Conservation (phyloP, 345 rosid species). For the Litchi chinensis region DNA sequence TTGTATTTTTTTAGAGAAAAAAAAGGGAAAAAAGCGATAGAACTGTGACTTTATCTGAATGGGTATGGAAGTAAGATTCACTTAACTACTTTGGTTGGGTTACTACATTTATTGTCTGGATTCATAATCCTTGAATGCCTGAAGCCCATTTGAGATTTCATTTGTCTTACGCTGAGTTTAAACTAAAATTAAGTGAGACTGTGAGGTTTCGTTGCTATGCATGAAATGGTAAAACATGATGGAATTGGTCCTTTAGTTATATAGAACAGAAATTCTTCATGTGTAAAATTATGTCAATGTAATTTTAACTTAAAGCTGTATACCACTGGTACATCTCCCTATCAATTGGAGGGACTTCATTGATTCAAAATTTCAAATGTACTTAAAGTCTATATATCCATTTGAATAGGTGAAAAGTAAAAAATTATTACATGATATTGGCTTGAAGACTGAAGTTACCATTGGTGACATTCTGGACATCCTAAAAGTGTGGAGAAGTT, state of each 20-base stretch:
- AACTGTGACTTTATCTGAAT: not conserved
- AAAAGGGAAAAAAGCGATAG: not conserved
- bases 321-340: not conserved
- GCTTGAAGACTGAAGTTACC: slow-evolving; percentile 73
- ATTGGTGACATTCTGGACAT: slow-evolving; percentile 59
- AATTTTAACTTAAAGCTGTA: not conserved
- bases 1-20: too few species aligned
- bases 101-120: not conserved
- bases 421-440: slow-evolving; percentile 60
- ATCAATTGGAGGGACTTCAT: not conserved
- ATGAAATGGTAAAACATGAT: not conserved
- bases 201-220: not conserved
- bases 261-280: not conserved
- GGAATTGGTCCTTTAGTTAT: not conserved
- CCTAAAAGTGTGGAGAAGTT: slow-evolving; percentile 57
- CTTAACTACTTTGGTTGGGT: not conserved
- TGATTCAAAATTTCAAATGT: not conserved
- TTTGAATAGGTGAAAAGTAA: slow-evolving; percentile 66
- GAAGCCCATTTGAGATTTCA: not conserved
- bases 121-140: not conserved
- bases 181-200: not conserved
- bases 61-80: not conserved
- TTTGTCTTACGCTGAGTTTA: not conserved
- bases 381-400: slow-evolving; percentile 18
- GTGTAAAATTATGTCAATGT: not conserved